Evolutionary conservation across 192 early-diverging fungal species (phyloP), one percentile per base, ranked within the genome.

Genomic region (Backusella parvicylindrica): DNA sequence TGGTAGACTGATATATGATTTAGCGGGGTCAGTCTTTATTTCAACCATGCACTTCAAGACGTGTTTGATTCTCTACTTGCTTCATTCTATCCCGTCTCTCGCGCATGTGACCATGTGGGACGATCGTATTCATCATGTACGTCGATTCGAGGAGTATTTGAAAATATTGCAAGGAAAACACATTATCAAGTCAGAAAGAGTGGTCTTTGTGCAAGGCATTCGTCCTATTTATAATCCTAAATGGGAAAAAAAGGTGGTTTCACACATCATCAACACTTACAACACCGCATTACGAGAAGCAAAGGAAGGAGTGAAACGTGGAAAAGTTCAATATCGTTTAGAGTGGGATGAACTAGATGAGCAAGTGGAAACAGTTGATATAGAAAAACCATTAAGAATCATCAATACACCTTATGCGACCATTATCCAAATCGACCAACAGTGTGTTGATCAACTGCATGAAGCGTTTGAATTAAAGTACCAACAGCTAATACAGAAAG

Each of bases 11-110:
- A 3, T 47, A n/a, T 79, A 50, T 53, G 71, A 68, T 15, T n/a
- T 36, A 8, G 40, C n/a, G 1, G 23, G 28, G 1, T 56, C 64
- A 2, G 75, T 77, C 0, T 76, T 81, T 68, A 18, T 8, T n/a
- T 63, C 71, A 21, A 76, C 79, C 2, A 74, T 81, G 71, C 70
- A 76, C 33, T 81, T 81, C 75, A 81, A 81, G 32, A 49, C 63
- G 1, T 68, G 65, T 23, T 81, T 81, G 21, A 73, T 81, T 21
- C 26, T 77, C 18, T 68, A 81, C 32, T 5, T 81, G 9, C 21
- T 76, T 0, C 4, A 33, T 12, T 63, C 30, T 18, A 41, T 77
- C 38, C 79, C 79, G 0, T 74, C 79, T 1, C 15, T 81, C 0
- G 35, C 43, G 1, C 37, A 65, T n/a, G 33, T 81, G 12, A 32